These are phyloP conservation scores for Entophlyctis luteolus DNA, from an alignment of 192 early-diverging fungal species.

Conservation along the genomic window DNA sequence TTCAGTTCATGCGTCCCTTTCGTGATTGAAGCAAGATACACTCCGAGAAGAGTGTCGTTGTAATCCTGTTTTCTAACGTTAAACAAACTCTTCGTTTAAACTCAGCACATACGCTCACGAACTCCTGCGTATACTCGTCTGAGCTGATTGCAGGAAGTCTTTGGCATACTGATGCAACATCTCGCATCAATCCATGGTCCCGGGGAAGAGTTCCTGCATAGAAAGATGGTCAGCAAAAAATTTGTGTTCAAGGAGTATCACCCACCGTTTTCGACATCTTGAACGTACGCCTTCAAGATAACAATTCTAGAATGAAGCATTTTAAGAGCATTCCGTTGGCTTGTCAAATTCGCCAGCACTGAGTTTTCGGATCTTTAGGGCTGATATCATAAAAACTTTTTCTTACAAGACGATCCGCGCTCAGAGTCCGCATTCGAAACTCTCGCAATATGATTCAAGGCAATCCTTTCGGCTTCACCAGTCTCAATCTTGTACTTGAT, in stretches of 20 bases:
- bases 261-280: conserved; percentile 64
- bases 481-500: conserved; percentile 74
- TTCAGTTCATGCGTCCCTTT: conserved; percentile 66
- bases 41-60: conserved; percentile 74
- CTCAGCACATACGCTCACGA: conserved; percentile 55
- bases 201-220: conserved; percentile 50
- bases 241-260: not conserved
- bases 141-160: conserved; percentile 67
- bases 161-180: conserved; percentile 69
- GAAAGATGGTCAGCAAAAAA: not conserved
- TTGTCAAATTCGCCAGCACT: conserved; percentile 68
- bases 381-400: too few relatives aligned
- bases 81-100: not conserved
- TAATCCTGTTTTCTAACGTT: conserved; percentile 59
- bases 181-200: conserved; percentile 73
- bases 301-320: conserved; percentile 74
- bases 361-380: too few relatives aligned
- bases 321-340: conserved; percentile 74
- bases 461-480: conserved; percentile 81
- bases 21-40: conserved; percentile 72
- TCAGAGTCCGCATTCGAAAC: conserved; percentile 52
- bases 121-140: conserved; percentile 67
- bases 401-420: conserved; percentile 54
- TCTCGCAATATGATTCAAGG: conserved; percentile 80
- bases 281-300: conserved; percentile 67